These are phyloP conservation scores for Neurospora sp. DNA, from an alignment of 495 filamentous ascomycete species.

Conservation along the genomic window DNA sequence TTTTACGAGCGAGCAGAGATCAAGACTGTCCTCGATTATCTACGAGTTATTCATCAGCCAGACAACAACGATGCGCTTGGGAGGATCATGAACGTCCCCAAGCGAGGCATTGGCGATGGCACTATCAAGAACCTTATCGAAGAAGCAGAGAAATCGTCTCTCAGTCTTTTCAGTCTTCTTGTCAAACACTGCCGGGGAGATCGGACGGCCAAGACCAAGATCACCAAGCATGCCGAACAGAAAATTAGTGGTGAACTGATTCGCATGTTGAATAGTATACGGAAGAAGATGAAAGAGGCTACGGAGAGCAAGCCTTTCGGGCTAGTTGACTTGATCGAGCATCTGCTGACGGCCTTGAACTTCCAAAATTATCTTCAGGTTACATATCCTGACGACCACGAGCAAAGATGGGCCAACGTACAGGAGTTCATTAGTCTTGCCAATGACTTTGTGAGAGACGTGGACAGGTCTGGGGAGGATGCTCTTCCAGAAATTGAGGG, in stretches of 20 bases:
- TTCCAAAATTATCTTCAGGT: conserved; percentile 65
- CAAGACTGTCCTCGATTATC: conserved; percentile 80
- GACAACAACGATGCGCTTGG: conserved; percentile 80
- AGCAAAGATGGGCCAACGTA: conserved; percentile 83
- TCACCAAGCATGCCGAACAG: conserved; percentile 58
- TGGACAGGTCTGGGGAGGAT: conserved; percentile 47
- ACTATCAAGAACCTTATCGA: conserved; percentile 65
- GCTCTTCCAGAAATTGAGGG: conserved; percentile 68
- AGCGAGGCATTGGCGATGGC: conserved; percentile 70
- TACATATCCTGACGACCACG: conserved; percentile 64
- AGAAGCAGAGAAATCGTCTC: conserved; percentile 57
- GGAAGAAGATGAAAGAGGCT: conserved; percentile 49
- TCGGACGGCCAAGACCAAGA: conserved; percentile 51
- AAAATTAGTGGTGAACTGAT: conserved; percentile 30
- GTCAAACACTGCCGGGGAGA: conserved; percentile 61
- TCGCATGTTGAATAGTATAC: conserved; percentile 47
- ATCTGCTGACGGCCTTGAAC: conserved; percentile 60
- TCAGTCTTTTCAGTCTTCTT: conserved; percentile 67
- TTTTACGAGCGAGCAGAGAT: conserved; percentile 94
- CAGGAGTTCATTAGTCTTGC: conserved; percentile 76
- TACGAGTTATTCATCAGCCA: conserved; percentile 76
- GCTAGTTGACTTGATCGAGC: conserved; percentile 61
- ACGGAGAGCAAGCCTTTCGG: conserved; percentile 30
- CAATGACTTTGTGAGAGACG: conserved; percentile 49
- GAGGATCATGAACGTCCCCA: conserved; percentile 77